Evolutionary conservation across 129 eudicot species (phyloP).

Genomic region (Tagetes erecta): DNA sequence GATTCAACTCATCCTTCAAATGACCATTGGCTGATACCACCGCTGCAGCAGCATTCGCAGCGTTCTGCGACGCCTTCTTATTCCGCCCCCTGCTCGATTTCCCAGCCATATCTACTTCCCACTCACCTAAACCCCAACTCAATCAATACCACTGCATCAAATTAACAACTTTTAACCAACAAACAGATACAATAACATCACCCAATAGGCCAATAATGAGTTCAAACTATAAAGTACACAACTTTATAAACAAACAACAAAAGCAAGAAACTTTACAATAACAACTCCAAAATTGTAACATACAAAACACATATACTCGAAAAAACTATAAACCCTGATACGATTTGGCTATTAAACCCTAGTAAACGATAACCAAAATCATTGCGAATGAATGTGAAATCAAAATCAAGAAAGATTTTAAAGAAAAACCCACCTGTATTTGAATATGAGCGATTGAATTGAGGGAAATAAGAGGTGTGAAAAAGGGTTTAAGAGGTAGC

Average conservation of each 20-base stretch:
- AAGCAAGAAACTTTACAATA: neutral
- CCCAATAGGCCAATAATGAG: neutral
- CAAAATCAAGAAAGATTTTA: neutral
- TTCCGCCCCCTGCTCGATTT: slow-evolving; percentile 82
- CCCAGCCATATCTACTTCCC: slow-evolving; percentile 76
- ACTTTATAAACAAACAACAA: slow-evolving; percentile 1
- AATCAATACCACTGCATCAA: slow-evolving; percentile 1
- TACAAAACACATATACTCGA: neutral
- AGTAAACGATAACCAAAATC: slow-evolving; percentile 20
- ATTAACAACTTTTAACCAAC: neutral
- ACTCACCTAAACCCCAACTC: slow-evolving; percentile 27
- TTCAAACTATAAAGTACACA: neutral
- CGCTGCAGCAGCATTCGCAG: slow-evolving; percentile 24
- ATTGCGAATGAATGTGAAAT: slow-evolving; percentile 12
- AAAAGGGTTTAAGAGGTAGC: slow-evolving; percentile 22
- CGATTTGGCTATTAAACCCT: slow-evolving; percentile 16
- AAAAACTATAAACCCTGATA: neutral
- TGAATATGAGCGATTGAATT: slow-evolving; percentile 36
- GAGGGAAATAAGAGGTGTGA: slow-evolving; percentile 24
- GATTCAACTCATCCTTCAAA: slow-evolving; percentile 29
- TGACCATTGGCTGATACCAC: slow-evolving; percentile 47
- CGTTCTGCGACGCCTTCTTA: slow-evolving; percentile 51
- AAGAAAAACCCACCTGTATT: slow-evolving; percentile 34
- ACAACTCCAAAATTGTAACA: neutral
- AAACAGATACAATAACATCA: neutral